Evolutionary conservation across 2,329 filamentous ascomycete genomes (phyloP).

Genomic region (Epichloe sibirici): DNA sequence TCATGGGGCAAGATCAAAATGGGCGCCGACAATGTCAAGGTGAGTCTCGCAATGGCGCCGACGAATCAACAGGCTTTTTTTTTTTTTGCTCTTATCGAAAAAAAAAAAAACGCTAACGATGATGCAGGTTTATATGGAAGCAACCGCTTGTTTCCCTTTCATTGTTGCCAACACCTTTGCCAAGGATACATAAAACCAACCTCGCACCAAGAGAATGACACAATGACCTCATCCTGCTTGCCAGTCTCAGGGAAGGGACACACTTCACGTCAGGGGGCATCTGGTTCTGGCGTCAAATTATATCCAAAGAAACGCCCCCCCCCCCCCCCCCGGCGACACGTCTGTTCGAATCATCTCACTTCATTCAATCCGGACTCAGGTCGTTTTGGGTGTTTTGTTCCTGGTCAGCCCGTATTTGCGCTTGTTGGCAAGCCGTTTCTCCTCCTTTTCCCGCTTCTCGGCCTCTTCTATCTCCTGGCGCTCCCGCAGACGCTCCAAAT

Average conservation of each 20-base stretch:
- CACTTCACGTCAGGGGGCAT: background rate
- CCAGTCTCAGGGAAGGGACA: too few relatives aligned
- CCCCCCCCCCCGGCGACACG: background rate
- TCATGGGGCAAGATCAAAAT: conserved; percentile 98
- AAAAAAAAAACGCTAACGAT: conserved; percentile 1
- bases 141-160: conserved; percentile 52
- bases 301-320: background rate
- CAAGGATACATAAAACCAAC: conserved; percentile 28
- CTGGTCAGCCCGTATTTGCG: conserved; percentile 12
- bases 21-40: conserved; percentile 81
- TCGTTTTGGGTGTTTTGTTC: conserved; percentile 4
- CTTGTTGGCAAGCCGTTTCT: conserved; percentile 13
- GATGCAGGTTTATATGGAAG: conserved; percentile 48
- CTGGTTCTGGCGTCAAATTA: background rate
- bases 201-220: background rate
- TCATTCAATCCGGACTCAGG: background rate
- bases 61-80: background rate
- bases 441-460: conserved; percentile 8
- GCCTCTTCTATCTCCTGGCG: conserved; percentile 10
- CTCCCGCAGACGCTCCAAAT: conserved; percentile 8
- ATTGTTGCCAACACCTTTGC: conserved; percentile 58
- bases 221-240: too few relatives aligned
- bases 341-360: background rate
- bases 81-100: background rate
- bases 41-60: conserved; percentile 25